Conservation (phyloP, 2,329 filamentous ascomycete genomes). For the Fusarium coffeatum region DNA sequence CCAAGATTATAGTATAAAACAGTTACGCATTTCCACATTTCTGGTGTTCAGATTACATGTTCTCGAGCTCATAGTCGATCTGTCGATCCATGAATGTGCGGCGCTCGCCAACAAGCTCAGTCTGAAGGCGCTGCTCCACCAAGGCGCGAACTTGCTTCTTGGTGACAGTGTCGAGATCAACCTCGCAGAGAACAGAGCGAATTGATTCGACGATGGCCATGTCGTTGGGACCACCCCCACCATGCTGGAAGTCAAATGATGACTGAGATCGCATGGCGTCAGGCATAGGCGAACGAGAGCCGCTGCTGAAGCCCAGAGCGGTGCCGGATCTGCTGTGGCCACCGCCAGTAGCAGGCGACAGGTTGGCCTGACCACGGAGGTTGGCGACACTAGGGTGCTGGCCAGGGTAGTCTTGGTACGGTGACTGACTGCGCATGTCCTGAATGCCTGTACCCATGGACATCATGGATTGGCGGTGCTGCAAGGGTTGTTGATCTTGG, state of each 20-base stretch:
- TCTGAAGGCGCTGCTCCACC: conserved; percentile 93
- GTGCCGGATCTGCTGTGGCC: conserved; percentile 56
- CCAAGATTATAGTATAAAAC: conserved; percentile 34
- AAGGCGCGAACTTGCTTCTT: conserved; percentile 96
- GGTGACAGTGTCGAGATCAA: conserved; percentile 95
- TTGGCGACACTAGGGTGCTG: conserved; percentile 72
- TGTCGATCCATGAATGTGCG: conserved; percentile 89
- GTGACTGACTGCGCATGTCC: conserved; percentile 64
- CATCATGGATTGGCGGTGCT: conserved; percentile 78
- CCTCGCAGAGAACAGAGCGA: conserved; percentile 82
- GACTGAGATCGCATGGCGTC: conserved; percentile 62
- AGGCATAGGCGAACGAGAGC: conserved; percentile 59
- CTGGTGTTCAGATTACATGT: conserved; percentile 72
- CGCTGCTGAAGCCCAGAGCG: conserved; percentile 60
- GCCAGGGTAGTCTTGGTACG: conserved; percentile 66
- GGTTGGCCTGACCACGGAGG: conserved; percentile 61
- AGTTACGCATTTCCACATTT: conserved; percentile 11
- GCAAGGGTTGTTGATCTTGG: conserved; percentile 45
- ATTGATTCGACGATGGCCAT: conserved; percentile 85
- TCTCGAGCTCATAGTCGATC: conserved; percentile 93
- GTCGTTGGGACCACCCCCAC: conserved; percentile 77
- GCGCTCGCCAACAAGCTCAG: conserved; percentile 86
- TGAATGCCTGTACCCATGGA: conserved; percentile 66
- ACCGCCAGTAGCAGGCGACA: conserved; percentile 57
- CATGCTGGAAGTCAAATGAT: conserved; percentile 71